These are phyloP conservation scores for Colletotrichum musicola DNA, from an alignment of 2,329 filamentous ascomycete species.

Conservation along the genomic window DNA sequence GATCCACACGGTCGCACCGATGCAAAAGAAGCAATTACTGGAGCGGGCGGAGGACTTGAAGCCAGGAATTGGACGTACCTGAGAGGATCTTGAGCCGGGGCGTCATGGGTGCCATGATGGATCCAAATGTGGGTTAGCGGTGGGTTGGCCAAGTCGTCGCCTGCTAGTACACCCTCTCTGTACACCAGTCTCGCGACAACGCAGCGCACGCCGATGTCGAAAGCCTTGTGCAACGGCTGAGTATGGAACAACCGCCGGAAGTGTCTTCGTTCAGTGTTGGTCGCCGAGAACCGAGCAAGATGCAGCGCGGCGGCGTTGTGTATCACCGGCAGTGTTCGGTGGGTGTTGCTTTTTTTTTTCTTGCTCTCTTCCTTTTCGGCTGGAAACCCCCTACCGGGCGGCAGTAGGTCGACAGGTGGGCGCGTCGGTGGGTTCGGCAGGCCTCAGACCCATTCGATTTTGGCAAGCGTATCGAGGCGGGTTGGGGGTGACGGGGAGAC, in stretches of 20 bases:
- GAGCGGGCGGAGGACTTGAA: slow-evolving; percentile 35
- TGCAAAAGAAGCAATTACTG: slow-evolving; percentile 41
- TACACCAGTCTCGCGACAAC: slow-evolving; percentile 33
- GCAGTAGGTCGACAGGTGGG: slow-evolving; percentile 33
- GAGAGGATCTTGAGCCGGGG: slow-evolving; percentile 72
- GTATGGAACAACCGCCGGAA: slow-evolving; percentile 30
- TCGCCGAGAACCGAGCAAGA: slow-evolving; percentile 2
- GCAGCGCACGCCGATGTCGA: slow-evolving; percentile 24
- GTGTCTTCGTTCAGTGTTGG: slow-evolving; percentile 28
- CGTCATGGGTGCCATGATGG: slow-evolving; percentile 70
- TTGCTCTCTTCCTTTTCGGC: slow-evolving; percentile 26
- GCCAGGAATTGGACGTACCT: slow-evolving; percentile 61
- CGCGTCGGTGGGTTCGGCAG: slow-evolving; percentile 35
- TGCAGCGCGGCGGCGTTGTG: slow-evolving; percentile 10
- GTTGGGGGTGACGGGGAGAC: slow-evolving; percentile 32
- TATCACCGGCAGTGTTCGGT: slow-evolving; percentile 19
- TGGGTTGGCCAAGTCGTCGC: slow-evolving; percentile 46
- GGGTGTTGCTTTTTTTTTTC: slow-evolving; percentile 28
- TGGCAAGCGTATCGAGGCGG: slow-evolving; percentile 36
- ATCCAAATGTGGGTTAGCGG: slow-evolving; percentile 53
- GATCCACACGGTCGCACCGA: slow-evolving; percentile 45
- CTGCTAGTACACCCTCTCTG: slow-evolving; percentile 29
- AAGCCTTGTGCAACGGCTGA: slow-evolving; percentile 28
- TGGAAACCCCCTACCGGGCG: slow-evolving; percentile 24
- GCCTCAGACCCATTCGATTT: slow-evolving; percentile 39